Base-by-base conservation (phyloP, 2,329 filamentous ascomycete genomes). In the Raffaelea ambrosiae region DNA sequence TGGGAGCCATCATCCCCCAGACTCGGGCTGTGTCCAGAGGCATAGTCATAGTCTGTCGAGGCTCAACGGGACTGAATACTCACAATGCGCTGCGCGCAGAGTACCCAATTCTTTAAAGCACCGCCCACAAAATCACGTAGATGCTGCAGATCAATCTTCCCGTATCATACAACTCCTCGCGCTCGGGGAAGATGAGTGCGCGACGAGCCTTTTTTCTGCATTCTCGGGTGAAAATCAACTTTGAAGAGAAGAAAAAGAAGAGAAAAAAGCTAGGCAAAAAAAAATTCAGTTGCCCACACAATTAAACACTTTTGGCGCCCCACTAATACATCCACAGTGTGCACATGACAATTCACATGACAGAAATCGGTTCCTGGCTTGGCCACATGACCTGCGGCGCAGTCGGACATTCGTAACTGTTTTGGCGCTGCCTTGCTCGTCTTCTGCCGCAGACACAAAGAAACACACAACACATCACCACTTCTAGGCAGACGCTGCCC, bases 41-140 rank as follows among this genome's bases (percentile, higher is more conserved):
- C 20, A 42, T 16, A n/a, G 22, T 20, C 40, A 29, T 26, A 44
- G 35, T 14, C 75, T 78, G 74, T 79, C 72, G 76, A 72, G 65
- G 71, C 76, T 77, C 74, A 79, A 81, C 77, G 77, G 77, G 75
- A 80, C 72, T 73, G 75, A 70, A 70, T 68, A 74, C 59, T 66
- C 63, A 77, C 67, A 65, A 63, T 44, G 18, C 47, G 67, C 71
- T 29, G 26, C 26, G 13, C 26, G 26, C 26, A 29, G 72, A 76
- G 68, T 76, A 72, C 66, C 71, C 75, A 79, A 79, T 81, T 80
- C 76, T 80, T 79, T 66, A 65, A 78, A 79, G 75, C 74, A 68
- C 72, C 76, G 71, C 49, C 53, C 40, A 46, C 45, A 46, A 49
- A 51, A 49, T 13, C 29, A n/a, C 20, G 48, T 50, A 44, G 46